Conservation (phyloP, 805 yeast species). For the Zygoascus bituminiphila region DNA sequence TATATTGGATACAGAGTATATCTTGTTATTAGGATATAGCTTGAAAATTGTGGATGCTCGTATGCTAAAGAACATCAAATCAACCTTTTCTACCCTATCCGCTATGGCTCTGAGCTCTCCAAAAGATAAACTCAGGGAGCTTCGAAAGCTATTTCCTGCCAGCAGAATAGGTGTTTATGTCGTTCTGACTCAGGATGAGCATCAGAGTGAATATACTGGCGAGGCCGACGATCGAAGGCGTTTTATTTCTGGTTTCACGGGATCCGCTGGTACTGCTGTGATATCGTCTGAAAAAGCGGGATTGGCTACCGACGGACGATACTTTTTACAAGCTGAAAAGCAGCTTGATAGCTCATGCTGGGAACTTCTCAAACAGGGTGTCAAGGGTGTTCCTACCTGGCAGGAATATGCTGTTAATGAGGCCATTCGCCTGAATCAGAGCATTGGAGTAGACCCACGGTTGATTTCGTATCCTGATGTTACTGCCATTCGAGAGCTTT, state of each 20-base stretch:
- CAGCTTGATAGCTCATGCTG: slow-evolving; percentile 71
- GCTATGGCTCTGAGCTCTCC: background rate
- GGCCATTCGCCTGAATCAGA: slow-evolving; percentile 38
- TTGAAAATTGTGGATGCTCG: background rate
- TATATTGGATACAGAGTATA: no score
- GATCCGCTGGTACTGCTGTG: slow-evolving; percentile 90
- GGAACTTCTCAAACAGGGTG: slow-evolving; percentile 74
- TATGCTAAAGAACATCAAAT: background rate
- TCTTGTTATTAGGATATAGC: no score
- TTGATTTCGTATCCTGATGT: slow-evolving; percentile 45
- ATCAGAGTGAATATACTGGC: slow-evolving; percentile 84
- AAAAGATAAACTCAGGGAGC: slow-evolving; percentile 40
- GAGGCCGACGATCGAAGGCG: slow-evolving; percentile 73
- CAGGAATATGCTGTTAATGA: slow-evolving; percentile 62
- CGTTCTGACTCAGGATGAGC: slow-evolving; percentile 87
- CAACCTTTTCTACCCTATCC: background rate
- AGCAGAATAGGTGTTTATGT: slow-evolving; percentile 63
- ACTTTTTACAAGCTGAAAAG: slow-evolving; percentile 81
- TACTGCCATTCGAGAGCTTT: slow-evolving; percentile 21
- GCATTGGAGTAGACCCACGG: slow-evolving; percentile 78
- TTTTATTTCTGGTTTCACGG: slow-evolving; percentile 78
- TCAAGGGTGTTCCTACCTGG: slow-evolving; percentile 68
- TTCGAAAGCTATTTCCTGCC: slow-evolving; percentile 58
- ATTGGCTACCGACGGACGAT: slow-evolving; percentile 88
- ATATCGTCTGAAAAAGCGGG: slow-evolving; percentile 65